Evolutionary conservation across 371 early-diverging fungal species (phyloP), one percentile per base, ranked within the genome.

Genomic region (Haplosporangium sp.): DNA sequence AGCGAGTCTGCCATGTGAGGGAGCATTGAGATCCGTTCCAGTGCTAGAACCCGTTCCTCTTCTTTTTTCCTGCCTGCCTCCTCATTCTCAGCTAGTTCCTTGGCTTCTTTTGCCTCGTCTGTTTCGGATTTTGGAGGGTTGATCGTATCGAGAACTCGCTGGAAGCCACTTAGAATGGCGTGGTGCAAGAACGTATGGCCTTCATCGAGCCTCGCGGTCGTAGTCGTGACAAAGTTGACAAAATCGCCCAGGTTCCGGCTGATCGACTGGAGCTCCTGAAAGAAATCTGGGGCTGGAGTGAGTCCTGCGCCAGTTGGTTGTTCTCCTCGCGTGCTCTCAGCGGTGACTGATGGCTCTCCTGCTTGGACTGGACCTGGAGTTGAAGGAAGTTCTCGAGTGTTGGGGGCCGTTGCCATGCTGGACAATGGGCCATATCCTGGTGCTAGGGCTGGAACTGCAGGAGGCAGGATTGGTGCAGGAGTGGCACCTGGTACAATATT

Each of bases 221-320:
- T 61, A 7, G 40, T 42, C 18, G 42, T 60, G 16, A 69, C 47
- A 10, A 55, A 11, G 1, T 55, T 11, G 29, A 69, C 6, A 0
- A 75, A 42, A 10, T 59, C 53, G 1, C 45, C 41, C 4, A 75
- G 56, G 8, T 20, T 50, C 13, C 37, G 55, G 51, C 37, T 69
- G 55, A 68, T 69, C 10, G 38, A 12, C 14, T 64, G 53, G 11
- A 74, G 47, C 13, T 74, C 74, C 9, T 64, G 37, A 20, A 4
- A 16, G 43, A 50, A 43, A 14, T 43, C 40, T 11, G 8, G 37
- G 14, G 36, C 10, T 10, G 20, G 20, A 5, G 8, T 50, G 20
- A 18, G 20, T 14, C 16, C 54, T 21, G 37, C 37, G 8, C 20
- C n/a, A 0, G 21, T 14, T n/a, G 36, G 1, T 21, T 42, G 37